Conservation (phyloP, 2,329 filamentous ascomycete species). For the Remersonia thermophila region DNA sequence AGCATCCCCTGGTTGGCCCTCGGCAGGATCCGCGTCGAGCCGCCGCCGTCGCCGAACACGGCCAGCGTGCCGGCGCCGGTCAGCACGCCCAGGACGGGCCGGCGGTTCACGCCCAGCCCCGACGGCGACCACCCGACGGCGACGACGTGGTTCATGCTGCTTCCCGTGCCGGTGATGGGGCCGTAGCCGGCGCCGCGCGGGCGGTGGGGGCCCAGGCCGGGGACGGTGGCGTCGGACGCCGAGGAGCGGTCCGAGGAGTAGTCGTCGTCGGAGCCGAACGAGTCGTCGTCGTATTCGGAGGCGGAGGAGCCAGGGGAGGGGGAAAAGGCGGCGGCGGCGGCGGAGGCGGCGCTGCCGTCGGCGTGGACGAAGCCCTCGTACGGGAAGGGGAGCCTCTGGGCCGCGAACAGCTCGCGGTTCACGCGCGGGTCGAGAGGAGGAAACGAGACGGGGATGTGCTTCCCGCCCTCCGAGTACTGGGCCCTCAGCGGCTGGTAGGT, state of each 20-base stretch:
- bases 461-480: slow-evolving; percentile 24
- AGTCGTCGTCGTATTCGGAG: slow-evolving; percentile 13
- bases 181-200: slow-evolving; percentile 34
- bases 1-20: slow-evolving; percentile 18
- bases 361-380: slow-evolving; percentile 12
- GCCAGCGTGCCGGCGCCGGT: slow-evolving; percentile 38
- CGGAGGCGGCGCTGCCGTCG: too few relatives aligned
- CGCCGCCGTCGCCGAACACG: slow-evolving; percentile 36
- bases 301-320: too few relatives aligned
- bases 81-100: slow-evolving; percentile 39
- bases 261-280: slow-evolving; percentile 16
- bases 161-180: slow-evolving; percentile 34
- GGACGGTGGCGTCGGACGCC: too few relatives aligned
- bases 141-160: slow-evolving; percentile 42
- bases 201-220: slow-evolving; percentile 20
- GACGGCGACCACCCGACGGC: slow-evolving; percentile 44
- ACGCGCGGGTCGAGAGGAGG: slow-evolving; percentile 29
- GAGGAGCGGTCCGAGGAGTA: slow-evolving; percentile 22
- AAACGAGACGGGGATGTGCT: slow-evolving; percentile 24
- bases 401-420: slow-evolving; percentile 33
- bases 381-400: slow-evolving; percentile 25
- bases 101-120: slow-evolving; percentile 42
- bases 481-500: slow-evolving; percentile 18
- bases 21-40: slow-evolving; percentile 12
- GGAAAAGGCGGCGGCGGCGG: too few relatives aligned